phyloP scores from a whole-genome alignment of 1,284 basidiomycete species.

The Cutaneotrichosporon sp. region DNA sequence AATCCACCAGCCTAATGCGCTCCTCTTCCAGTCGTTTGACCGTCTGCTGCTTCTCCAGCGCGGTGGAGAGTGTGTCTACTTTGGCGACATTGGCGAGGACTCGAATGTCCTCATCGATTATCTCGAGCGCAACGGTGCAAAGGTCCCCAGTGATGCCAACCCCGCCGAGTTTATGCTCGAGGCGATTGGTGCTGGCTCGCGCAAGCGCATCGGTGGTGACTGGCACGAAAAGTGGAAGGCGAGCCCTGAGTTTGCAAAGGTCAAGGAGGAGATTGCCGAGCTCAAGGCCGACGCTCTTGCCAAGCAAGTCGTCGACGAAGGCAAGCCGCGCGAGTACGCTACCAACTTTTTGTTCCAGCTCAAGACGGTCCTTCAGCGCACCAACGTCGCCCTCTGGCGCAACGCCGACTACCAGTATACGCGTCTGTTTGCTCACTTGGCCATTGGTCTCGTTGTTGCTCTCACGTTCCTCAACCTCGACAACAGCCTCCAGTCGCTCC shows the following conservation, averaged over 20 bases:
- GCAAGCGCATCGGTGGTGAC: slow-evolving; percentile 64
- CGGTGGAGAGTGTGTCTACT: slow-evolving; percentile 53
- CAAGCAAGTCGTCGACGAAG: slow-evolving; percentile 44
- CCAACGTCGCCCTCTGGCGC: slow-evolving; percentile 75
- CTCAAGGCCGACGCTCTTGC: slow-evolving; percentile 56
- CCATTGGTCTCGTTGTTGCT: slow-evolving; percentile 75
- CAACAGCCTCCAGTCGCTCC: slow-evolving; percentile 66
- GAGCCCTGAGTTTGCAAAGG: slow-evolving; percentile 53
- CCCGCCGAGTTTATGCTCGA: slow-evolving; percentile 58
- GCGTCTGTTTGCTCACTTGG: slow-evolving; percentile 71
- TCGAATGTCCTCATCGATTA: slow-evolving; percentile 58
- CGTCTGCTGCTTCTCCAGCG: slow-evolving; percentile 57
- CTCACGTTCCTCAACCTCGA: slow-evolving; percentile 80
- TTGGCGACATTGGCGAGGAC: slow-evolving; percentile 60
- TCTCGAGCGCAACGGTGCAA: slow-evolving; percentile 58
- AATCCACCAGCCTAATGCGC: slow-evolving; percentile 55
- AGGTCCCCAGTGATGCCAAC: slow-evolving; percentile 58
- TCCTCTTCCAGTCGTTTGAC: slow-evolving; percentile 60
- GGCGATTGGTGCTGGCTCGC: slow-evolving; percentile 72
- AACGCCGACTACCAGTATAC: slow-evolving; percentile 69
- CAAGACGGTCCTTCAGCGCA: slow-evolving; percentile 68
- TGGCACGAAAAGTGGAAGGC: slow-evolving; percentile 74
- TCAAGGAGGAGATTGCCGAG: slow-evolving; percentile 52
- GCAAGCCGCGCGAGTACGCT: slow-evolving; percentile 51
- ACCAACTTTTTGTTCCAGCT: slow-evolving; percentile 78